Evolutionary conservation across 257 asterid species (phyloP), one percentile per base, ranked within the genome.

Genomic region (Gentiana macrophylla): DNA sequence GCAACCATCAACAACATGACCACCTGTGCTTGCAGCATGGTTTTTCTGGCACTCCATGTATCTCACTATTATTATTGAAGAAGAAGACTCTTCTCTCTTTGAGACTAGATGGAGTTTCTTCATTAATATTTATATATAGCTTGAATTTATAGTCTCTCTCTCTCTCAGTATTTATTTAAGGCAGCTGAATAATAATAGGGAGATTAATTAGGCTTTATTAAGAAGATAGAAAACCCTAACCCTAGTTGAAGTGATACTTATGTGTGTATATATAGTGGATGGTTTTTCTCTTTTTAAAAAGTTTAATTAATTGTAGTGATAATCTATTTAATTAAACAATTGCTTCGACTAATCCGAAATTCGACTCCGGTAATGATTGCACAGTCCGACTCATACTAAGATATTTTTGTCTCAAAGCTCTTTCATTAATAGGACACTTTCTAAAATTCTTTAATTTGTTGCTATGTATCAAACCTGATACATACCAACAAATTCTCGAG

Each of bases 1-100:
- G 88, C 97, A 88, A 5, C 97, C 95, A 52, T 88, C 97, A 43
- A 88, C 91, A 7, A 87, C 95, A 67, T 80, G 73, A 8, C 97
- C 94, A 3, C 97, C 97, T 0, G 80, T 79, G 4, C 68, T 62
- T 1, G 97, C 94, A 0, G 97, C 97, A 65, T 84, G 90, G 12
- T 88, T 88, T 77, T 72, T 88, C 61, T 88, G 97, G 71, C 97
- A 88, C 80, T 88, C 94, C 0, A 64, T 80, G 13, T 82, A 88
- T 47, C 86, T 62, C 51, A 78, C 89, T 80, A 77, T 84, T 85
- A 87, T 78, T 75, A 84, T 78, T 75, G 67, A 50, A 45, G 24
- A 50, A 45, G 24, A 50, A 35, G 65, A 63, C 2, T 61, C 60
- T 0, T 60, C 66, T 50, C 58, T 56, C 56, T 33, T 64, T 38